Evolutionary conservation across 768 basidiomycete genomes (phyloP), one percentile per base, ranked within the genome.

Genomic region (Kondoa malvinella): DNA sequence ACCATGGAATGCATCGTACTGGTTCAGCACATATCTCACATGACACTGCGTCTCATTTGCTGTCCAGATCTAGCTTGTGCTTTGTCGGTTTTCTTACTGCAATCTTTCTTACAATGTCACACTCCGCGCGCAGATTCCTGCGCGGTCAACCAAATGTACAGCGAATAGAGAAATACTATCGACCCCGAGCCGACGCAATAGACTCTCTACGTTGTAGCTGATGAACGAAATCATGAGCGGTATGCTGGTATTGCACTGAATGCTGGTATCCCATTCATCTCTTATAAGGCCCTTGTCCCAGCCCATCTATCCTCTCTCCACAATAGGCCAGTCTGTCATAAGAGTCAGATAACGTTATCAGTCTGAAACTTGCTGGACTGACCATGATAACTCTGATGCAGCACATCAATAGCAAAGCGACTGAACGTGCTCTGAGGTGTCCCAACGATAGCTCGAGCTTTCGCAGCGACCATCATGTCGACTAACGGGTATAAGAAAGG

Each of bases 361-460:
- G 8, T 32, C 27, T n/a, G 65, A 65, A 17, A 12, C 26, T 57
- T 33, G 64, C 64, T 57, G 16, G 68, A 65, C 68, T 65, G 65
- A 26, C 34, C 69, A 63, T 84, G 84, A 75, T 82, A 81, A 64
- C 75, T 79, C 73, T 81, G 79, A 85, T 86, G 87, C 70, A 89
- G 73, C 29, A 87, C 82, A 68, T 87, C 85, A 67, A 79, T 77
- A 25, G 87, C 81, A 70, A 84, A 90, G 65, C 79, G 77, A 75
- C 86, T 86, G 71, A 88, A 89, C 32, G 88, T 89, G 72, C 87
- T 88, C 66, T 82, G 81, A 66, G 83, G 81, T 15, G 87, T 90
- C 1, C 86, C 87, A 0, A 85, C 82, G 32, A 87, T 81, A 17
- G 73, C 77, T 75, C 80, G 76, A 0, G 84, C 85, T 65, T 80